Evolutionary conservation across 352 stramenopile genomes (phyloP), one percentile per base, ranked within the genome.

Genomic region (Hyaloperonospora arabidopsidis): DNA sequence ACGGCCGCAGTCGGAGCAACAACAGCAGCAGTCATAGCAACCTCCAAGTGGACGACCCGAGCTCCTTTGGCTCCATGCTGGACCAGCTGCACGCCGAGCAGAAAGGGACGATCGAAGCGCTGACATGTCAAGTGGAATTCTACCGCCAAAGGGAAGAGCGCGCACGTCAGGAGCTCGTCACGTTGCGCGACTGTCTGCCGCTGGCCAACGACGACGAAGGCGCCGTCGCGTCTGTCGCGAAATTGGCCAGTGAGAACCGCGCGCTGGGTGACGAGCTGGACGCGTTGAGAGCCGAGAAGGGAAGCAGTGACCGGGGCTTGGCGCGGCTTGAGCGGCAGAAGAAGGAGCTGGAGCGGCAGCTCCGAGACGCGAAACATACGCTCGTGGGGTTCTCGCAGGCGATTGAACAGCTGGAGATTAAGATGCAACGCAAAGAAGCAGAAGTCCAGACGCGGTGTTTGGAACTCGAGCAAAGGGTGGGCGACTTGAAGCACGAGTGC

Each of bases 61-160:
- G 56, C 49, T 81, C 74, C 50, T 81, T 76, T 56, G 63, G 67
- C 14, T 79, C 70, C 7, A 78, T 83, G 49, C 46, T 87, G 51
- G 79, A 89, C 61, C 76, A 89, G 52, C 63, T 89, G 39, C 79
- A 89, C 55, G 74, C 79, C 45, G 79, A 89, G 49, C 79, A 89
- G 57, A 86, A 86, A 54, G 79, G 73, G 47, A 89, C 79, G n/a
- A 89, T 89, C 65, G 79, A 89, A 65, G 79, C 79, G 48, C 50
- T 89, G 29, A 77, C 70, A 11, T 81, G 72, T 51, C 79, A 89
- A 54, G 76, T 89, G 12, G 73, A 87, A 59, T 87, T 89, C 63
- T 89, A 87, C 49, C 76, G 79, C 19, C 74, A 87, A 44, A 74
- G 76, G 17, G 79, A 89, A 45, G 75, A 86, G 58, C 79, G 79